Percentiles rank a stretch among this genome's conserved stretches.
Conservation (phyloP, 2,329 filamentous ascomycete species). For the Cladosporium austrohemisphaericum region DNA sequence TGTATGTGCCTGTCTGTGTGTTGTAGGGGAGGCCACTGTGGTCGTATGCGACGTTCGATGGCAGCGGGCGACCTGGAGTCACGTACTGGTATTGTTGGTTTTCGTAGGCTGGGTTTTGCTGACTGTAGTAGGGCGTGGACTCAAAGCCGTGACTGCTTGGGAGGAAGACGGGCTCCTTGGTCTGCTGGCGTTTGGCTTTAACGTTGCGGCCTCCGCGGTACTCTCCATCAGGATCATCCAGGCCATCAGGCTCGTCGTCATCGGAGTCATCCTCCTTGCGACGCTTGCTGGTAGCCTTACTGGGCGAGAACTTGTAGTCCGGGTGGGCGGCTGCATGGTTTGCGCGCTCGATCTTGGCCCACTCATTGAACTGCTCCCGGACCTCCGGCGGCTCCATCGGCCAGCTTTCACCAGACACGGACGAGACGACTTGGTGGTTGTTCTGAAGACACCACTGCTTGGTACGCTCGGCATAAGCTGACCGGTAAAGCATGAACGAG, state of each 20-base stretch:
- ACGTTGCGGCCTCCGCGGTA: slow-evolving; percentile 29
- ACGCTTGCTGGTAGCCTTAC: slow-evolving; percentile 61
- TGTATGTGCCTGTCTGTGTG: slow-evolving; percentile 26
- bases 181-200: slow-evolving; percentile 22
- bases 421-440: slow-evolving; percentile 90
- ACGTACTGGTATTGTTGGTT: slow-evolving; percentile 29
- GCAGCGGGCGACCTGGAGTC: slow-evolving; percentile 27
- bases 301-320: slow-evolving; percentile 88
- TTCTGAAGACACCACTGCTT: slow-evolving; percentile 78
- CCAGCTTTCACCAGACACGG: slow-evolving; percentile 85
- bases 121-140: slow-evolving; percentile 31
- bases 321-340: slow-evolving; percentile 86
- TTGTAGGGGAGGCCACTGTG: slow-evolving; percentile 28
- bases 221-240: slow-evolving; percentile 35
- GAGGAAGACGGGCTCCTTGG: slow-evolving; percentile 23
- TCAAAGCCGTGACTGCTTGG: slow-evolving; percentile 29
- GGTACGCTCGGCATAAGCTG: slow-evolving; percentile 81
- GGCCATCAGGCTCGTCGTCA: slow-evolving; percentile 32
- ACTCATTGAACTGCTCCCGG: slow-evolving; percentile 69
- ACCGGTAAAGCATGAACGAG: slow-evolving; percentile 96
- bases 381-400: slow-evolving; percentile 70
- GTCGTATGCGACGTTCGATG: slow-evolving; percentile 31
- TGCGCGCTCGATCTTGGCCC: slow-evolving; percentile 74
- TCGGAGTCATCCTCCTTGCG: slow-evolving; percentile 33
- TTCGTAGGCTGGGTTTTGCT: slow-evolving; percentile 27